Percentiles rank a stretch among this genome's conserved stretches.
These are phyloP conservation scores for Coniella vitis DNA, from an alignment of 2,329 filamentous ascomycete species.

Conservation along the genomic window DNA sequence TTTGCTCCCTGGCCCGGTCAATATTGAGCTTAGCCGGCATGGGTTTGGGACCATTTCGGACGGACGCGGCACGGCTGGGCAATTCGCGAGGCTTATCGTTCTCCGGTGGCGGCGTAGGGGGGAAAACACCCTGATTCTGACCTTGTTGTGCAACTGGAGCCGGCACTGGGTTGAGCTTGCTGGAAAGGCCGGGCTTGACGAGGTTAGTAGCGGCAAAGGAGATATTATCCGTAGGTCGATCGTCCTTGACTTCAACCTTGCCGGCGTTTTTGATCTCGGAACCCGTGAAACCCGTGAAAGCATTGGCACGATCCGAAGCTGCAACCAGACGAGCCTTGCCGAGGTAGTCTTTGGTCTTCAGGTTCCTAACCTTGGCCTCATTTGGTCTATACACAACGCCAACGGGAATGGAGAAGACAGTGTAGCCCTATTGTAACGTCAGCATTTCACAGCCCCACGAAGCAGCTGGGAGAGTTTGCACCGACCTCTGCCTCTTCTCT, in stretches of 20 bases:
- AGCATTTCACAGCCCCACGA: constrained; percentile 16
- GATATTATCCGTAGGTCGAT: constrained; percentile 74
- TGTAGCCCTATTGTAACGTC: constrained; percentile 66
- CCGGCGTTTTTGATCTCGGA: constrained; percentile 68
- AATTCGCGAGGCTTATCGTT: constrained; percentile 51
- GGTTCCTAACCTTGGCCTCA: constrained; percentile 94
- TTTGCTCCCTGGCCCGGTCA: constrained; percentile 45
- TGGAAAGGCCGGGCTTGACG: constrained; percentile 77
- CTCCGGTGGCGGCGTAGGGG: constrained; percentile 97
- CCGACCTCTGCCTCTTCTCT: constrained; percentile 82
- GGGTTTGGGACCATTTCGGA: constrained; percentile 54
- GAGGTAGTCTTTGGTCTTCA: constrained; percentile 96
- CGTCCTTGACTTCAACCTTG: constrained; percentile 58
- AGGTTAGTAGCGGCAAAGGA: constrained; percentile 91
- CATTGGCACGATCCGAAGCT: constrained; percentile 72
- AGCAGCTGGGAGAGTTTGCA: background rate
- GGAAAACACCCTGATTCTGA: constrained; percentile 80
- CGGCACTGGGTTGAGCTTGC: constrained; percentile 53
- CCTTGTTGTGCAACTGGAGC: constrained; percentile 43
- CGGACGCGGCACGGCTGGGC: constrained; percentile 51
- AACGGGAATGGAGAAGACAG: constrained; percentile 95
- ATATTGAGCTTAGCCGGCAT: constrained; percentile 59
- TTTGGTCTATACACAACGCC: constrained; percentile 93
- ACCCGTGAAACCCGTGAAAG: constrained; percentile 75
- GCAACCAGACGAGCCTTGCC: constrained; percentile 93